Conservation (phyloP, 176 grass and related monocot species). For the Aegilops bicornis region DNA sequence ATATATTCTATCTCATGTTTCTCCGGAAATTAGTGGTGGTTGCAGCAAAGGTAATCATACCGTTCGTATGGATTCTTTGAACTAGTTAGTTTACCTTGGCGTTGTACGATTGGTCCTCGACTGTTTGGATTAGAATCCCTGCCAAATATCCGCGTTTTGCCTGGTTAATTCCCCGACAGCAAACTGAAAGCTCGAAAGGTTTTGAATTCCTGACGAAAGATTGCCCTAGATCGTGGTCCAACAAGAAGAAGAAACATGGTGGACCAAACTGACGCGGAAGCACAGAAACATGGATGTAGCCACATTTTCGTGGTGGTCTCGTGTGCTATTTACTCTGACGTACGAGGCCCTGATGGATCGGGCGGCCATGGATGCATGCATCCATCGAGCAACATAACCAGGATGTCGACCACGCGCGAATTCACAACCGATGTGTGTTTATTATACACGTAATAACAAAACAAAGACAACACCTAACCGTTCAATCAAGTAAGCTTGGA, state of each 20-base stretch:
- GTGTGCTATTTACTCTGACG: too few species aligned
- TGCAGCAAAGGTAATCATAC: not conserved
- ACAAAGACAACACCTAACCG: not conserved
- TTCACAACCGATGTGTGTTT: not conserved
- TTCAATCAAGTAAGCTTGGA: not conserved
- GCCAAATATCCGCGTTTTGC: not conserved
- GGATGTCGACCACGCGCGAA: not conserved
- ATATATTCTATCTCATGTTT: not conserved
- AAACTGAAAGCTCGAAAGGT: not conserved
- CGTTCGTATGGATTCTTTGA: not conserved
- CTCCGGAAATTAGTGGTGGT: not conserved
- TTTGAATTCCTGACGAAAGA: not conserved
- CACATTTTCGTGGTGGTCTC: not conserved
- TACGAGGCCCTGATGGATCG: not conserved
- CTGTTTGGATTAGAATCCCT: not conserved
- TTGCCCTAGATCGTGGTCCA: not conserved
- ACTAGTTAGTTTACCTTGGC: not conserved
- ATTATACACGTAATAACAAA: too few species aligned
- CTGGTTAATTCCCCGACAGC: not conserved
- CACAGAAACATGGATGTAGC: not conserved
- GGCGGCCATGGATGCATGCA: not conserved
- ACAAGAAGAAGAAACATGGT: not conserved
- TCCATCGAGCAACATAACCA: not conserved
- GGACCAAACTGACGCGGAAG: not conserved
- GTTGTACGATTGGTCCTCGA: too few species aligned